Conservation (phyloP, 2,329 filamentous ascomycete species). For the Diaporthe citriasiana region DNA sequence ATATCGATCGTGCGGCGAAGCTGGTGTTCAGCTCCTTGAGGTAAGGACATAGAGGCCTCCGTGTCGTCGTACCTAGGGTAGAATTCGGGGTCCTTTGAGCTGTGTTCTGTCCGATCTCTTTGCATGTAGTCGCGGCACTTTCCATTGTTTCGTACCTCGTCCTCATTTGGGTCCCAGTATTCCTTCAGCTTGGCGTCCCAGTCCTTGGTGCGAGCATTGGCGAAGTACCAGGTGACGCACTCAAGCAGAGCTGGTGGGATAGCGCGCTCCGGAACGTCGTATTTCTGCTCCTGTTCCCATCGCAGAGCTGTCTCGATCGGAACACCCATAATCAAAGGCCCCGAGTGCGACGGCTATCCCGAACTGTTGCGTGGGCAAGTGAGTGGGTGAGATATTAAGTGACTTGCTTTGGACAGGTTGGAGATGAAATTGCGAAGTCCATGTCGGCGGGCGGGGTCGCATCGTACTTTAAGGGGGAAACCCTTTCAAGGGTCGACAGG, state of each 20-base stretch:
- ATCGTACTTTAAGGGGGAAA: no score
- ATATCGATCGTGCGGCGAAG: neutral
- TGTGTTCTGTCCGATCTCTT: neutral
- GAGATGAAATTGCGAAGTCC: neutral
- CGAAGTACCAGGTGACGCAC: neutral
- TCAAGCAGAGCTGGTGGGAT: neutral
- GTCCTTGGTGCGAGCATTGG: constrained; percentile 1
- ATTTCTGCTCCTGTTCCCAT: constrained; percentile 11
- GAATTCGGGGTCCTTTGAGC: neutral
- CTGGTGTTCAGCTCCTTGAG: neutral
- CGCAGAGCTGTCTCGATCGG: neutral
- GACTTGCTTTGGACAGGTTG: neutral
- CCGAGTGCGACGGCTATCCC: neutral
- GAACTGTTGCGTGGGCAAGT: neutral
- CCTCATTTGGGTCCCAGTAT: neutral
- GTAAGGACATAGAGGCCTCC: neutral
- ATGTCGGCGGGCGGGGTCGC: no score
- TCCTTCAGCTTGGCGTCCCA: neutral
- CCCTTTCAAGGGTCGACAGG: no score
- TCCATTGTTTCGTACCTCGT: neutral
- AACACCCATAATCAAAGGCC: constrained; percentile 4
- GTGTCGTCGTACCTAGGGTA: neutral
- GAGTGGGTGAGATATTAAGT: no score
- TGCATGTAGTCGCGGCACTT: neutral
- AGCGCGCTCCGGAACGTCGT: neutral